Evolutionary conservation across 1,284 basidiomycete genomes (phyloP).

Genomic region (Ganoderma multipileum): DNA sequence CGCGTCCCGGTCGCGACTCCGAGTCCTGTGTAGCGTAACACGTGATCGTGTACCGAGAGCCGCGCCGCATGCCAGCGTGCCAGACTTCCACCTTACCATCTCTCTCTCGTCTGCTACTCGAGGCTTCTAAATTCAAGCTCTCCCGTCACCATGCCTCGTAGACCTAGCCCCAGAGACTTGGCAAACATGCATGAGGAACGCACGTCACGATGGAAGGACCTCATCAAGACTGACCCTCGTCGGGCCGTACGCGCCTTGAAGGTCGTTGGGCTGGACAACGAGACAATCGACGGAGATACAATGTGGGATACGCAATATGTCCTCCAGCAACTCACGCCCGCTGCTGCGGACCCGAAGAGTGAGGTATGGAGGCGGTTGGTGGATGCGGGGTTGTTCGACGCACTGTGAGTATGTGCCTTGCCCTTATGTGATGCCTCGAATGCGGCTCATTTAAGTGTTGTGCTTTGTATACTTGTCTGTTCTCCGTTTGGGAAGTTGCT

Average conservation of each 20-base stretch:
- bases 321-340: neutral
- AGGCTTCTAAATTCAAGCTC: neutral
- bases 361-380: slow-evolving; percentile 19
- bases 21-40: neutral
- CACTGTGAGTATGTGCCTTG: slow-evolving; percentile 13
- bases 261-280: slow-evolving; percentile 5
- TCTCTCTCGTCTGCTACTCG: neutral
- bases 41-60: neutral
- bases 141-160: neutral
- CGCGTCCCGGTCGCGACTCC: neutral
- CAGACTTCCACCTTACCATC: neutral
- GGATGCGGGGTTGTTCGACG: slow-evolving; percentile 16
- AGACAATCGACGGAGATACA: slow-evolving; percentile 20
- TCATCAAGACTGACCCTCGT: slow-evolving; percentile 20
- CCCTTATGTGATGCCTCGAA: neutral
- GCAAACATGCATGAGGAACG: neutral
- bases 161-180: neutral
- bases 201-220: slow-evolving; percentile 12
- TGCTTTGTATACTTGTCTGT: neutral
- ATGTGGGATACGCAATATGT: slow-evolving; percentile 9
- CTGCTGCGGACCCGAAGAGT: slow-evolving; percentile 8
- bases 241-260: slow-evolving; percentile 13
- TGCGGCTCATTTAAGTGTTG: neutral
- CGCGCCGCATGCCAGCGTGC: neutral
- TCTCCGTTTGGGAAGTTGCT: slow-evolving; percentile 8